These are phyloP conservation scores for Plantago lanceolata DNA, from an alignment of 305 asterid genomes.

Conservation along the genomic window DNA sequence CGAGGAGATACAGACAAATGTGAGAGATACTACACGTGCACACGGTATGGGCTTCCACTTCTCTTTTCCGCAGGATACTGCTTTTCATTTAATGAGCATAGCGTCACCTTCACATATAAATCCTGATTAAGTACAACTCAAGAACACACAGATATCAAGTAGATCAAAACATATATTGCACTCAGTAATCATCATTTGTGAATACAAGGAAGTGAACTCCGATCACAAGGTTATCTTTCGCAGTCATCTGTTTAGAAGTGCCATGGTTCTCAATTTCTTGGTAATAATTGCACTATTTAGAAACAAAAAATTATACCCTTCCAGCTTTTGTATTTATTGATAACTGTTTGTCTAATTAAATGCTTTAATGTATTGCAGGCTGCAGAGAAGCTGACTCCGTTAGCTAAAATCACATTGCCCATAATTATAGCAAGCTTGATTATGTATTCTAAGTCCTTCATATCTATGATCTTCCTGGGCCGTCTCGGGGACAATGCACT, in stretches of 20 bases:
- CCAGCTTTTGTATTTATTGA: conserved; percentile 7
- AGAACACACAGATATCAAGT: conserved; percentile 14
- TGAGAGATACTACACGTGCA: conserved; percentile 24
- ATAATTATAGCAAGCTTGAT: conserved; percentile 34
- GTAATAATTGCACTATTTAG: conserved; percentile 13
- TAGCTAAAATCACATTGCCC: conserved; percentile 32
- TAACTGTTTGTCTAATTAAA: conserved; percentile 12
- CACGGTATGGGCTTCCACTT: conserved; percentile 16
- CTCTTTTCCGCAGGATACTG: conserved; percentile 19
- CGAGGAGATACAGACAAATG: conserved; percentile 20
- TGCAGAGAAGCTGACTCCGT: conserved; percentile 31
- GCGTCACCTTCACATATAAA: conserved; percentile 22
- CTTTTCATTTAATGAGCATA: conserved; percentile 25
- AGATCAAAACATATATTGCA: conserved; percentile 7
- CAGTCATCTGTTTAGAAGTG: background rate
- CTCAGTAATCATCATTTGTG: conserved; percentile 9
- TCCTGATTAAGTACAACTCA: conserved; percentile 7
- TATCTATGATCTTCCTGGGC: conserved; percentile 57
- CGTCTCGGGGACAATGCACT: conserved; percentile 51
- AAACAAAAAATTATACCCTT: background rate
- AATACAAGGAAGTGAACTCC: conserved; percentile 10
- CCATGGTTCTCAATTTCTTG: conserved; percentile 26
- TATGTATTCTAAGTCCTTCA: conserved; percentile 42
- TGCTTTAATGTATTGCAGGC: conserved; percentile 29
- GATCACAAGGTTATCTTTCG: conserved; percentile 13